A percentile compares a stretch with the other conserved stretches of the same genome.
These are phyloP conservation scores for Hymenoscyphus occultus DNA, from an alignment of 2,329 filamentous ascomycete species.

Conservation along the genomic window DNA sequence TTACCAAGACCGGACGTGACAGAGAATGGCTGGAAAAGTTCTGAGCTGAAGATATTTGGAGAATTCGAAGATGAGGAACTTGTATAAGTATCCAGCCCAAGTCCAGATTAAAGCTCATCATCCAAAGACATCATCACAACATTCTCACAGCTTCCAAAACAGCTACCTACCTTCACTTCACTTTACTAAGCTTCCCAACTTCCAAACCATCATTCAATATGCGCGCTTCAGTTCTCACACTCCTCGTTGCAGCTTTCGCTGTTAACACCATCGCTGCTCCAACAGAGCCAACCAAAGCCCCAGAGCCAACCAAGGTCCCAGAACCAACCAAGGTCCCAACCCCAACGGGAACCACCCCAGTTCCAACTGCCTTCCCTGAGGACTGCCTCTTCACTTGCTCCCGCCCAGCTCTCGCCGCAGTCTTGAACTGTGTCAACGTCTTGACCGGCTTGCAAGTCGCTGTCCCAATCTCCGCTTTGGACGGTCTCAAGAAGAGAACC, in stretches of 20 bases:
- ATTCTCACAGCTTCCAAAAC: slow-evolving; percentile 1
- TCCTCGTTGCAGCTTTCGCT: slow-evolving; percentile 6
- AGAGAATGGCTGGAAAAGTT: neutral
- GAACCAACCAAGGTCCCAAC: neutral
- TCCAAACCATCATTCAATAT: slow-evolving; percentile 7
- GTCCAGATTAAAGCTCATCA: neutral
- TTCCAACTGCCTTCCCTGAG: slow-evolving; percentile 5
- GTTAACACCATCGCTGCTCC: slow-evolving; percentile 7
- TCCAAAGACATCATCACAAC: slow-evolving; percentile 5
- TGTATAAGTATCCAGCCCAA: slow-evolving; percentile 2
- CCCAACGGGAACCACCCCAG: slow-evolving; percentile 3
- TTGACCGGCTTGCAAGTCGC: neutral
- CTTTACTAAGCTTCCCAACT: neutral
- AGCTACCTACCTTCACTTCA: neutral
- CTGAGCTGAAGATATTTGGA: neutral
- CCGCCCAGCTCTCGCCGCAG: slow-evolving; percentile 4
- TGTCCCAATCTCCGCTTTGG: slow-evolving; percentile 2
- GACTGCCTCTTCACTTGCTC: slow-evolving; percentile 7
- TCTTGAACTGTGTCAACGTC: slow-evolving; percentile 10
- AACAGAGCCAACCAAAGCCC: neutral
- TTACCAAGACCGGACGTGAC: neutral
- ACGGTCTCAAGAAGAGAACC: neutral
- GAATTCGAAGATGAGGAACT: neutral
- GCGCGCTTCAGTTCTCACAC: slow-evolving; percentile 7
- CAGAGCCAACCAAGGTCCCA: slow-evolving; percentile 1